These are phyloP conservation scores for Phaffia australis DNA, from an alignment of 768 basidiomycete genomes.

Conservation along the genomic window DNA sequence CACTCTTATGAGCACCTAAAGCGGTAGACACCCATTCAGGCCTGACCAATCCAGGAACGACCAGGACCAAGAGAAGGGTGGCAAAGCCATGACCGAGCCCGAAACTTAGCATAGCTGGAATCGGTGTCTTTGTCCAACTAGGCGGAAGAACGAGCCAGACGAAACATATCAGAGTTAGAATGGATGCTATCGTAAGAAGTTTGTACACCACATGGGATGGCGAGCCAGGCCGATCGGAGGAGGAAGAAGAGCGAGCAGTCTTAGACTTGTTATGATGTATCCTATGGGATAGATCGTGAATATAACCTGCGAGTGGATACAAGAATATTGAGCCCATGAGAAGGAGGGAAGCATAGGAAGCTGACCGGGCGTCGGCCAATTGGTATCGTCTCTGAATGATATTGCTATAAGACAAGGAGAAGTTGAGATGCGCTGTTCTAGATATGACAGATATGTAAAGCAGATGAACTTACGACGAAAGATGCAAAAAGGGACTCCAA, in stretches of 20 bases:
- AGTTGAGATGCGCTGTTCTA: conserved; percentile 57
- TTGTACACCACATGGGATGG: conserved; percentile 50
- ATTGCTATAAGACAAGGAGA: conserved; percentile 43
- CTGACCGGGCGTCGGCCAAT: conserved; percentile 52
- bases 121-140: conserved; percentile 47
- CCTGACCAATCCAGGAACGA: conserved; percentile 62
- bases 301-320: conserved; percentile 53
- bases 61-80: conserved; percentile 58
- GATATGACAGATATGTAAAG: background rate
- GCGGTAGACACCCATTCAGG: conserved; percentile 65
- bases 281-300: conserved; percentile 18
- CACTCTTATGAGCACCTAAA: conserved; percentile 66
- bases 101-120: conserved; percentile 54
- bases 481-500: conserved; percentile 67
- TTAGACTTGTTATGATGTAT: background rate
- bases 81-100: conserved; percentile 63
- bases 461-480: conserved; percentile 51
- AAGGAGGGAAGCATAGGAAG: conserved; percentile 58
- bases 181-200: conserved; percentile 51
- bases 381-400: conserved; percentile 59
- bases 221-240: conserved; percentile 33
- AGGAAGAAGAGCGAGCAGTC: conserved; percentile 1
- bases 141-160: conserved; percentile 58
- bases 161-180: conserved; percentile 53
- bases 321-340: conserved; percentile 57